Percentiles rank a stretch among this genome's conserved stretches.
phyloP scores from a whole-genome alignment of 2,329 filamentous ascomycete species.

The Aspergillus sp. region DNA sequence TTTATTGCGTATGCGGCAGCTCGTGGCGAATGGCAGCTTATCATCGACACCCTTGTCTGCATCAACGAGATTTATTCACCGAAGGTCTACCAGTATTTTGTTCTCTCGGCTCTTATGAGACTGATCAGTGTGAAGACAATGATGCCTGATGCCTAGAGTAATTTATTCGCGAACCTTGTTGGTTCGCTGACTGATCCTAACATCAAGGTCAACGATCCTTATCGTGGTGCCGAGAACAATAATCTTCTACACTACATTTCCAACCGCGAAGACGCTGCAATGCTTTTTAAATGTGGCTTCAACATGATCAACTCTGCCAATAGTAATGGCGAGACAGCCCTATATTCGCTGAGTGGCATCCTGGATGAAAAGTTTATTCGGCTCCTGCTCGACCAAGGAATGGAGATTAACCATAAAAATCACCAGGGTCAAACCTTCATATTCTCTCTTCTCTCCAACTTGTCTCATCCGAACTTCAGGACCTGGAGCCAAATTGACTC shows the following conservation, averaged over 20 bases:
- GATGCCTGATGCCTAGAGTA: neutral
- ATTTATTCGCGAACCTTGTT: neutral
- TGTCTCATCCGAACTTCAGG: neutral
- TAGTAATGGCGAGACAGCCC: neutral
- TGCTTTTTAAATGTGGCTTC: neutral
- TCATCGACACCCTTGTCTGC: neutral
- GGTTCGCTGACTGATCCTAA: neutral
- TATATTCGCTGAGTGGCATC: neutral
- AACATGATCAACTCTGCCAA: neutral
- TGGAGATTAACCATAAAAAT: neutral
- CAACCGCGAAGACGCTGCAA: neutral
- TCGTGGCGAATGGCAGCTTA: neutral
- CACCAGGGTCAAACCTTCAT: neutral
- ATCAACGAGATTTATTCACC: neutral
- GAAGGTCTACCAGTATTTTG: neutral
- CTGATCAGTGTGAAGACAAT: neutral
- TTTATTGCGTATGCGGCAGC: neutral
- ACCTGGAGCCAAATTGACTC: neutral
- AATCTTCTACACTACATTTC: slow-evolving; percentile 3
- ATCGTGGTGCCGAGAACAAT: neutral
- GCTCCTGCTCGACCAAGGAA: neutral
- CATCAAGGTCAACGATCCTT: neutral
- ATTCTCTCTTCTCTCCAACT: neutral
- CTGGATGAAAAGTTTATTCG: neutral
- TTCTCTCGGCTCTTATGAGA: neutral